Base-by-base conservation (phyloP, 768 basidiomycete genomes). In the Megacollybia marginata region DNA sequence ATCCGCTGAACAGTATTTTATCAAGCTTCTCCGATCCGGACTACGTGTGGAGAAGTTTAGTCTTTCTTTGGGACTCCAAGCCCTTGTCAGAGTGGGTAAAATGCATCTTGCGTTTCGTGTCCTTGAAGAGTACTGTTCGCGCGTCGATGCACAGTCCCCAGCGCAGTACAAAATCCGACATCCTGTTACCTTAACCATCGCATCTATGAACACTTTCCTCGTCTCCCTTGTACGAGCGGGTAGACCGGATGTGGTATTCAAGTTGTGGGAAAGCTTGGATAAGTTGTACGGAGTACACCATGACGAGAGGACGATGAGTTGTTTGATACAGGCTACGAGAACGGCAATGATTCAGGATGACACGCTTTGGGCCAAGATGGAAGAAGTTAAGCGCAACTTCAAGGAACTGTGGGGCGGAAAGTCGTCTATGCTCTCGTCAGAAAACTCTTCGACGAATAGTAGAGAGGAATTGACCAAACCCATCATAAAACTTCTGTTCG, bases 231-330 rank as follows among this genome's bases (percentile, higher is more conserved):
- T 70, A 20, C 70, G 70, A 18, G 69, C 71, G 16, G 65, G 71
- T 31, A 76, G 85, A 3, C 83, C 84, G 0, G 85, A 87, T 55
- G 65, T 75, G 7, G 73, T 83, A 4, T 83, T 87, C 60, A 65
- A 66, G 40, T 57, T 90, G 1, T 92, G 86, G 84, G 80, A 83
- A n/a, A 64, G 79, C 20, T 77, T 88, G 65, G 67, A 67, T 4
- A 57, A 63, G 0, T 61, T 90, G 3, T 92, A 85, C 60, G 72
- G 69, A 5, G 67, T 83, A 0, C 61, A 67, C 3, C 83, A 83
- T 0, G 76, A 85, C 43, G 61, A 71, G 15, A 61, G 64, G 46
- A 78, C 84, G 31, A 74, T 92, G 47, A 69, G 72, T 42, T 68
- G 83, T 48, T 58, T 92, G 10, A 71, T 91, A 44, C 74, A 80